Percentiles rank a stretch among this genome's conserved stretches.
phyloP scores from a whole-genome alignment of 441 rosid genomes.

The Erysimum cheiri region DNA sequence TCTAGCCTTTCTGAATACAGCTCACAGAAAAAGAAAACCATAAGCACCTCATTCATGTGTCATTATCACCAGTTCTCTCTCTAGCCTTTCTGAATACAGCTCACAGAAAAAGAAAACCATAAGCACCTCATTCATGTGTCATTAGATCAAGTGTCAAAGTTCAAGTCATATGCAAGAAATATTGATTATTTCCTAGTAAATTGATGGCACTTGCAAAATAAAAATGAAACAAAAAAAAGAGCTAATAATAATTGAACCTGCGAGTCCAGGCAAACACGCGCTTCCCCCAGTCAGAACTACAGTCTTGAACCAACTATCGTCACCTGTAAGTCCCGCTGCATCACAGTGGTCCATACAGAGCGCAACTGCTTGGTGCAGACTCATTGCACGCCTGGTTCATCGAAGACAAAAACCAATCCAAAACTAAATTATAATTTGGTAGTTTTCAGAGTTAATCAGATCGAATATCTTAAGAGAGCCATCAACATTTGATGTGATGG shows the following conservation, averaged over 20 bases:
- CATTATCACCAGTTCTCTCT: no score
- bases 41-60: conserved; percentile 2
- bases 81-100: no score
- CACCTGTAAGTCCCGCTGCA: conserved; percentile 62
- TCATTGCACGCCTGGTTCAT: conserved; percentile 70
- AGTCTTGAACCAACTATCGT: conserved; percentile 88
- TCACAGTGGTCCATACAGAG: conserved; percentile 96
- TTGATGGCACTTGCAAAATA: neutral
- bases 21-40: conserved; percentile 26
- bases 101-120: no score
- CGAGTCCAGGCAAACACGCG: conserved; percentile 84
- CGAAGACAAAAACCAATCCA: neutral
- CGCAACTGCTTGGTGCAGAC: conserved; percentile 87
- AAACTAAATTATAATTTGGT: no score
- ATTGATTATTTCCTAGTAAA: neutral
- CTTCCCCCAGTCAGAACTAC: conserved; percentile 82
- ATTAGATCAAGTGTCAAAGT: conserved; percentile 4
- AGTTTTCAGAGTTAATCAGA: conserved; percentile 13
- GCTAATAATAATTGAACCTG: conserved; percentile 53
- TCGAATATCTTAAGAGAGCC: neutral
- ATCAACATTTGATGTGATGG: neutral
- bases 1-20: conserved; percentile 76
- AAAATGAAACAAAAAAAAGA: conserved; percentile 14
- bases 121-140: no score
- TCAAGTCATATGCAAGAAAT: neutral